Conservation (phyloP, 352 stramenopile species). For the Phytophthora fragariae region DNA sequence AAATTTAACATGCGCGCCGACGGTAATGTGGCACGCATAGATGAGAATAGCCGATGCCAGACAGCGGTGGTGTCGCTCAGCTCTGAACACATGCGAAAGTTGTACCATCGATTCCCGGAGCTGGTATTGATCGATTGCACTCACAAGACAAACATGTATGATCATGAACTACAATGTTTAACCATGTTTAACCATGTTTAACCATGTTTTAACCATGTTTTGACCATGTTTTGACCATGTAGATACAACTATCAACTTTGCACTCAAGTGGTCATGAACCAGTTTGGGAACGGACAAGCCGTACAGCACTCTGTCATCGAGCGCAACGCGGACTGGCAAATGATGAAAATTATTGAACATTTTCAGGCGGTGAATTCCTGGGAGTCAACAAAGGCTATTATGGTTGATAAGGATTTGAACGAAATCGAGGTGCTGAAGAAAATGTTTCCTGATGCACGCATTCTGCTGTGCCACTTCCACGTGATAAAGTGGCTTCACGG, state of each 20-base stretch:
- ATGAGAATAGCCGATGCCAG: background rate
- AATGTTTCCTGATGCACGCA: background rate
- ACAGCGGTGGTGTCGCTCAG: conserved; percentile 7
- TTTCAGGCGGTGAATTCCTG: conserved; percentile 4
- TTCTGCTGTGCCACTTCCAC: too few species aligned
- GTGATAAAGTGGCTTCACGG: too few species aligned
- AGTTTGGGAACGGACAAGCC: conserved; percentile 11
- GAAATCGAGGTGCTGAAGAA: conserved; percentile 15
- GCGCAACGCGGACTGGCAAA: conserved; percentile 16
- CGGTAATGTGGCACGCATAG: conserved; percentile 2
- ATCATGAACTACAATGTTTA: background rate
- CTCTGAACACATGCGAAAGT: conserved; percentile 11
- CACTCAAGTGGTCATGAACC: conserved; percentile 15
- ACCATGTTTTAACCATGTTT: background rate
- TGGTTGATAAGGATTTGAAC: conserved; percentile 27
- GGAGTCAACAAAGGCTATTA: conserved; percentile 1
- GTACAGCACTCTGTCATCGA: conserved; percentile 15
- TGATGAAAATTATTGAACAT: conserved; percentile 11
- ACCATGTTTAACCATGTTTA: conserved; percentile 12
- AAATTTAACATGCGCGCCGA: background rate
- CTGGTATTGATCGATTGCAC: conserved; percentile 22
- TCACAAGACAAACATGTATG: conserved; percentile 23
- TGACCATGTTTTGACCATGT: background rate
- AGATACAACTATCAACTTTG: conserved; percentile 15
- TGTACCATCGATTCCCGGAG: conserved; percentile 12